Evolutionary conservation across 495 filamentous ascomycete species (phyloP), one percentile per base, ranked within the genome.

Genomic region (Neurospora tetrasperma): DNA sequence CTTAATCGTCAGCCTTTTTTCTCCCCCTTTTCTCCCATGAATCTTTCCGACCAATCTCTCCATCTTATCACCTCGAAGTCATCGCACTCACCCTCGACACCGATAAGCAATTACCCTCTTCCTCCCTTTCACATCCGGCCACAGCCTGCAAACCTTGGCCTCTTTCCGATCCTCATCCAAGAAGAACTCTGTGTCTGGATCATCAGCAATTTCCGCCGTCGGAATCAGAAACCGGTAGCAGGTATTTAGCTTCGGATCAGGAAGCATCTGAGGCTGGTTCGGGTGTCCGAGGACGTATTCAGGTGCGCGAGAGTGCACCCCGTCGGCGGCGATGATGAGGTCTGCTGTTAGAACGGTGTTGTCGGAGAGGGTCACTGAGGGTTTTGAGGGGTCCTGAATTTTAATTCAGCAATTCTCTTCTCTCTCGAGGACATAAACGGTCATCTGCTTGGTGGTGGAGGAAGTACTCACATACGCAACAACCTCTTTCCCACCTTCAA

Each of bases 251-350:
- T 77, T 79, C 8, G 74, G 71, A 35, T 78, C 75, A 23, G 76
- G 41, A 35, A 76, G 66, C 7, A 72, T 46, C 41, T 69, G 41
- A 14, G 72, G 42, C 74, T 78, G 42, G 59, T 74, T 73, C 20
- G 76, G 62, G 8, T 74, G 68, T 16, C 78, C 76, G 27, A 83
- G 68, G 20, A 78, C 76, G 8, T 73, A 69, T 20, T 75, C 70
- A 7, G 74, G 75, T 5, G 79, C 71, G 7, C 77, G 73, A 1
- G 83, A 80, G 71, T 87, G 83, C 42, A 87, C 75, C 1, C 87
- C 87, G 77, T 86, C 85, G 9, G 85, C 85, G 12, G 79, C 80
- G 16, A 89, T 75, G 71, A 87, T 77, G 7, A 89, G 72, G 73
- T 88, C 86, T 0, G 75, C 82, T 71, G 54, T 66, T 69, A 76